These are phyloP conservation scores for Solanum aculeatissimum DNA, from an alignment of 305 asterid species.

Conservation along the genomic window DNA sequence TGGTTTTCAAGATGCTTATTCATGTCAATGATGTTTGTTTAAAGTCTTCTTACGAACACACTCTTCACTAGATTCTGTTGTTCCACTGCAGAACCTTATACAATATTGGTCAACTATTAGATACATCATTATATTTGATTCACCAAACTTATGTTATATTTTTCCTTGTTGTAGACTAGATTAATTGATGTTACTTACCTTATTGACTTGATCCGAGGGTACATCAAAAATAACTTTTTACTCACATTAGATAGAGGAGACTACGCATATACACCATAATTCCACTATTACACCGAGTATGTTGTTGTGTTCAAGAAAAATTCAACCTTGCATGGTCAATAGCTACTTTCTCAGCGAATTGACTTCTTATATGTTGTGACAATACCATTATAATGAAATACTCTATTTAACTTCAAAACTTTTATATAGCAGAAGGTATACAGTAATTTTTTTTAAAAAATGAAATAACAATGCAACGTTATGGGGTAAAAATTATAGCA, in stretches of 20 bases:
- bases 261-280: neutral
- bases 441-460: too few relatives aligned
- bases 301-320: neutral
- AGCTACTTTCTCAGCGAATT: neutral
- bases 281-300: neutral
- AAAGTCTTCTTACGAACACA: neutral
- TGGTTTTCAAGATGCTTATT: neutral
- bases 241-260: neutral
- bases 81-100: neutral
- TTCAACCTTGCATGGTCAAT: neutral
- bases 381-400: neutral
- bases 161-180: neutral
- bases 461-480: neutral
- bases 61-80: neutral
- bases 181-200: neutral
- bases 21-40: neutral
- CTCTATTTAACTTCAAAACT: too few relatives aligned
- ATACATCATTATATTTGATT: neutral
- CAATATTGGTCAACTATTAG: neutral
- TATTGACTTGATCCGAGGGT: neutral
- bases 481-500: neutral
- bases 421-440: too few relatives aligned
- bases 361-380: neutral
- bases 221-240: fast-evolving
- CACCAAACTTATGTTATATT: neutral